Percentiles rank a stretch among this genome's conserved stretches.
These are phyloP conservation scores for Pleurotus platypus DNA, from an alignment of 768 basidiomycete species.

Conservation along the genomic window DNA sequence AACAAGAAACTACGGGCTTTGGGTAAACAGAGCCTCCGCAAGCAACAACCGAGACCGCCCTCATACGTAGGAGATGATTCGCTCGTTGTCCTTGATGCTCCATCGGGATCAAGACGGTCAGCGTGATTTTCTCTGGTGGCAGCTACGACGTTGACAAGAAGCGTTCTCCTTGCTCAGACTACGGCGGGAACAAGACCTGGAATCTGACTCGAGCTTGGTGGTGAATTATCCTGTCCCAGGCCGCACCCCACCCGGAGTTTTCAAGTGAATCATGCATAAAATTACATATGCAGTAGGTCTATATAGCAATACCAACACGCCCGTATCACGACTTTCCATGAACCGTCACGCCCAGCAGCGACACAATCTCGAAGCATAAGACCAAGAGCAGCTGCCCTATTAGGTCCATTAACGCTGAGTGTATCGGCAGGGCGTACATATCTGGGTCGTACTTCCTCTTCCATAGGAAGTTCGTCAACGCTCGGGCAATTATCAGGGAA, in stretches of 20 bases:
- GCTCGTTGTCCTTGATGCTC: background rate
- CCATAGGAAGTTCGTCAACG: constrained; percentile 78
- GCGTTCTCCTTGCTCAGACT: no score
- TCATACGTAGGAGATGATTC: background rate
- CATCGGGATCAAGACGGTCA: background rate
- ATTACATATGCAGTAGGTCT: no score
- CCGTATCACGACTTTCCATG: background rate
- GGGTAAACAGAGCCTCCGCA: background rate
- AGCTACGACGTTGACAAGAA: no score
- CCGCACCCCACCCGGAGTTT: no score
- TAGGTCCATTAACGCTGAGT: constrained; percentile 86
- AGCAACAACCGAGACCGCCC: background rate
- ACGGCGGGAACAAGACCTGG: no score
- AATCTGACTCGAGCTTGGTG: no score
- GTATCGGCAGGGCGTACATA: constrained; percentile 90
- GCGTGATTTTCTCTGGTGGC: no score
- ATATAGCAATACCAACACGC: no score
- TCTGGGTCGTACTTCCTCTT: constrained; percentile 78
- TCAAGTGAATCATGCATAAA: no score
- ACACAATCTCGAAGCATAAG: constrained; percentile 66
- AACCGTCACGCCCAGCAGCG: constrained; percentile 35
- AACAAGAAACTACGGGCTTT: background rate
- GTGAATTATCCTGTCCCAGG: no score
- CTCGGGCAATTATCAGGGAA: constrained; percentile 65
- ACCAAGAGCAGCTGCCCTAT: constrained; percentile 80